Evolutionary conservation across 352 stramenopile genomes (phyloP).

Genomic region (Pythium dissimile): DNA sequence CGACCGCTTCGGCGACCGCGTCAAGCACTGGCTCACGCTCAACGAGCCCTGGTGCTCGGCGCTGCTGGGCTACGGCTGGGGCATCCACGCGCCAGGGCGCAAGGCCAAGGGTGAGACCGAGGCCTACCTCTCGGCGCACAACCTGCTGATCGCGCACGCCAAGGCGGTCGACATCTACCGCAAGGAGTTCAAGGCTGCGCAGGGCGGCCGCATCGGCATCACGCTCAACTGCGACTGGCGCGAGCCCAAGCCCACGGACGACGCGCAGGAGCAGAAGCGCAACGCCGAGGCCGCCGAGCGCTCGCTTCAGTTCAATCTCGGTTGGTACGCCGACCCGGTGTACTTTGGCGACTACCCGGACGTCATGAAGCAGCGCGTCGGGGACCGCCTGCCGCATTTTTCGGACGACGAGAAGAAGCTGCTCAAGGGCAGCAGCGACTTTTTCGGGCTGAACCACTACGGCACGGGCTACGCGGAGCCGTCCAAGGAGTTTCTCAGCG

Average conservation of each 20-base stretch:
- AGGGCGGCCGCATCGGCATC: slow-evolving; percentile 88
- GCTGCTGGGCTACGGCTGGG: slow-evolving; percentile 46
- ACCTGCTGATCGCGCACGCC: slow-evolving; percentile 89
- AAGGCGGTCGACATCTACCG: slow-evolving; percentile 80
- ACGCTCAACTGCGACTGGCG: slow-evolving; percentile 90
- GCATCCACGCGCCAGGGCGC: slow-evolving; percentile 47
- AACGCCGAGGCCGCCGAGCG: slow-evolving; percentile 70
- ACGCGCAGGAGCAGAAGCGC: slow-evolving; percentile 48
- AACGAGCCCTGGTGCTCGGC: slow-evolving; percentile 89
- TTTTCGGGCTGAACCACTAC: slow-evolving; percentile 96
- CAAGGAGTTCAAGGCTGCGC: slow-evolving; percentile 26
- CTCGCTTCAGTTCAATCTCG: slow-evolving; percentile 82
- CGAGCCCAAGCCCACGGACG: slow-evolving; percentile 57
- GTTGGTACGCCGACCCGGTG: slow-evolving; percentile 91
- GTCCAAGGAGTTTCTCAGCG: slow-evolving; percentile 39
- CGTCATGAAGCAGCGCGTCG: slow-evolving; percentile 85
- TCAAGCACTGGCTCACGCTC: slow-evolving; percentile 88
- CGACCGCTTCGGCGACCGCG: slow-evolving; percentile 88
- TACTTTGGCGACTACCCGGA: slow-evolving; percentile 91
- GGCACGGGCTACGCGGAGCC: slow-evolving; percentile 48
- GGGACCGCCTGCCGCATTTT: slow-evolving; percentile 86
- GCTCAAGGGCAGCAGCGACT: slow-evolving; percentile 86
- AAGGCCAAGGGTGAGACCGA: slow-evolving; percentile 31
- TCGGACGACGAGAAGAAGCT: slow-evolving; percentile 77
- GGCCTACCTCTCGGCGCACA: slow-evolving; percentile 63